Conservation (phyloP, 179 eudicot species). For the Heliamphora pulchella region DNA sequence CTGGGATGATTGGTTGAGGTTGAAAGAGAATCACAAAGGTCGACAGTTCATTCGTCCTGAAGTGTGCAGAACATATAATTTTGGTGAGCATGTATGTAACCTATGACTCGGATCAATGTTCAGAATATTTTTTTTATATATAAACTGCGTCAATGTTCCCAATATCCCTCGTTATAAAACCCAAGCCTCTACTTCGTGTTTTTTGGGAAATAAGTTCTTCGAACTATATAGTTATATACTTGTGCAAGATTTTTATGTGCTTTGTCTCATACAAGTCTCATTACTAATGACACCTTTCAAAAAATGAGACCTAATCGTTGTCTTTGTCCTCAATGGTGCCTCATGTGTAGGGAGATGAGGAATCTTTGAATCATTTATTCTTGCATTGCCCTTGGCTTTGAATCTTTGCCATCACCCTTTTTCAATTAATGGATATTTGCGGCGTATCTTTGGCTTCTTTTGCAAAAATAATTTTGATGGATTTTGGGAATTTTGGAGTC, state of each 20-base stretch:
- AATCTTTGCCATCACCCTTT: too few species aligned
- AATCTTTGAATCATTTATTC: too few species aligned
- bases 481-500: too few species aligned
- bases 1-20: slow-evolving; percentile 99
- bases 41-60: slow-evolving; percentile 95
- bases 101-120: slow-evolving; percentile 10
- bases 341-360: too few species aligned
- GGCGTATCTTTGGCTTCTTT: too few species aligned
- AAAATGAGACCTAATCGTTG: too few species aligned
- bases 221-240: neutral
- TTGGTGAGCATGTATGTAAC: slow-evolving; percentile 91
- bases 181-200: neutral
- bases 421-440: too few species aligned
- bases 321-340: too few species aligned
- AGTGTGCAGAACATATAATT: slow-evolving; percentile 96
- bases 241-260: neutral
- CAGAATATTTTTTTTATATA: slow-evolving; percentile 1
- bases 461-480: too few species aligned
- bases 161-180: neutral
- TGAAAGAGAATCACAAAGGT: slow-evolving; percentile 85
- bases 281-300: too few species aligned
- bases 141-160: neutral
- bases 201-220: neutral
- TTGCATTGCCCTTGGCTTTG: too few species aligned
- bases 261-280: too few species aligned